These are phyloP conservation scores for Zygoascus tannicola DNA, from an alignment of 805 yeast genomes.

Conservation along the genomic window DNA sequence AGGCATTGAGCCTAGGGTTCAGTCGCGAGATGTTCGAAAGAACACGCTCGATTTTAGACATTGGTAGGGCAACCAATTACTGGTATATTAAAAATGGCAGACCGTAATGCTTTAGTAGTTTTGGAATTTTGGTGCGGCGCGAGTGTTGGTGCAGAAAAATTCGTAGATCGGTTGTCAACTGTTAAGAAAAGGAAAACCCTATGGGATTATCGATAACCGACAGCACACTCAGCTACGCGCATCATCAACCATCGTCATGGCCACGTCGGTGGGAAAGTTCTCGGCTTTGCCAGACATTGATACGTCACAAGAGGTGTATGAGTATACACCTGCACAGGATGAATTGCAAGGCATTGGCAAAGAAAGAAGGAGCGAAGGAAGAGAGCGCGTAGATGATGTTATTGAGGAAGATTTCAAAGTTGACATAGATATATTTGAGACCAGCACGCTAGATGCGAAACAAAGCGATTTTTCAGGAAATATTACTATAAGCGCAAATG, in stretches of 20 bases:
- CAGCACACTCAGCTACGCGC: background rate
- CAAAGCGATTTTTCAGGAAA: constrained; percentile 12
- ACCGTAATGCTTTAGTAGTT: too few species aligned
- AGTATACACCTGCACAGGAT: background rate
- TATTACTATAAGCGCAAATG: background rate
- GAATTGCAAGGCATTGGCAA: background rate
- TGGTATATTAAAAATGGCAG: too few species aligned
- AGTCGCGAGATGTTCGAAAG: constrained; percentile 19
- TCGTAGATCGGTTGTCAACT: too few species aligned
- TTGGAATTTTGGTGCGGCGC: too few species aligned
- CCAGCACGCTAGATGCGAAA: constrained; percentile 8
- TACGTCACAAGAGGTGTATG: constrained; percentile 9
- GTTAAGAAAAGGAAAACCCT: too few species aligned
- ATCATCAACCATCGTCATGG: background rate
- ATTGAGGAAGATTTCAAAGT: background rate
- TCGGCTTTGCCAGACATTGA: constrained; percentile 17
- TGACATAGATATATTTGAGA: constrained; percentile 5
- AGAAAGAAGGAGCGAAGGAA: background rate
- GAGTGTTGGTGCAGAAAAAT: too few species aligned
- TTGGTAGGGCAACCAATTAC: too few species aligned
- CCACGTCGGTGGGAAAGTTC: too few species aligned
- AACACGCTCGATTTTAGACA: constrained; percentile 15
- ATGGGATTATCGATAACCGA: too few species aligned
- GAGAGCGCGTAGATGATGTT: background rate
- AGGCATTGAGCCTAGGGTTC: constrained; percentile 24